Conservation (phyloP, 2,329 filamentous ascomycete species). For the Colletotrichum limetticola region DNA sequence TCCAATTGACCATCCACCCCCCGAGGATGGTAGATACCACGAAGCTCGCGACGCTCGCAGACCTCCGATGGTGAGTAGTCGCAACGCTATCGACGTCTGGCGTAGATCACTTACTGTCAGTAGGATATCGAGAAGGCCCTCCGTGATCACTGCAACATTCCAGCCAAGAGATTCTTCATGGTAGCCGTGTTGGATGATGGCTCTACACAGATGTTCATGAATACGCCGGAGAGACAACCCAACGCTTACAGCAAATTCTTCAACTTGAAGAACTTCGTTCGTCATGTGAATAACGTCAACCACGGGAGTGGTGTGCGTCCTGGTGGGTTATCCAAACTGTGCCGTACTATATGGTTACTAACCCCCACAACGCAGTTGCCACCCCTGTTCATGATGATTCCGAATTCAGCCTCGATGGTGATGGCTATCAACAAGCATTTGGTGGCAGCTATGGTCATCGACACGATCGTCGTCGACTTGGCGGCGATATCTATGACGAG, state of each 20-base stretch:
- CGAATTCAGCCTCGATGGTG: constrained; percentile 34
- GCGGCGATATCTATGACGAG: constrained; percentile 41
- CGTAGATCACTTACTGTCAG: background rate
- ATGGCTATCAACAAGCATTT: constrained; percentile 35
- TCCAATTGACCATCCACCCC: constrained; percentile 36
- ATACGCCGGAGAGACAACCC: constrained; percentile 48
- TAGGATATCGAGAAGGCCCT: constrained; percentile 64
- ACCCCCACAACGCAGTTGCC: constrained; percentile 39
- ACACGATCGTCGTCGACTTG: constrained; percentile 41
- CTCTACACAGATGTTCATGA: constrained; percentile 43
- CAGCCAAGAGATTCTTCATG: constrained; percentile 63
- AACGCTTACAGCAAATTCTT: constrained; percentile 58
- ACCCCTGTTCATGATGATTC: constrained; percentile 47
- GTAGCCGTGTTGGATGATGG: constrained; percentile 61
- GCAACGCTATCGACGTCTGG: background rate
- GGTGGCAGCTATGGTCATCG: constrained; percentile 39
- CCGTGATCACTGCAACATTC: constrained; percentile 62
- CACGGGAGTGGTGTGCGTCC: constrained; percentile 45
- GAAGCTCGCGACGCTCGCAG: constrained; percentile 33
- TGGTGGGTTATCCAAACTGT: constrained; percentile 44
- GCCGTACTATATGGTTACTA: constrained; percentile 8
- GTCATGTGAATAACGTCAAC: constrained; percentile 40
- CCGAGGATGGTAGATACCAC: constrained; percentile 31
- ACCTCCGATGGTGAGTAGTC: constrained; percentile 31
- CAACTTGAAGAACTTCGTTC: constrained; percentile 52